These are phyloP conservation scores for Haplosporangium gracile DNA, from an alignment of 192 early-diverging fungal genomes.

Conservation along the genomic window DNA sequence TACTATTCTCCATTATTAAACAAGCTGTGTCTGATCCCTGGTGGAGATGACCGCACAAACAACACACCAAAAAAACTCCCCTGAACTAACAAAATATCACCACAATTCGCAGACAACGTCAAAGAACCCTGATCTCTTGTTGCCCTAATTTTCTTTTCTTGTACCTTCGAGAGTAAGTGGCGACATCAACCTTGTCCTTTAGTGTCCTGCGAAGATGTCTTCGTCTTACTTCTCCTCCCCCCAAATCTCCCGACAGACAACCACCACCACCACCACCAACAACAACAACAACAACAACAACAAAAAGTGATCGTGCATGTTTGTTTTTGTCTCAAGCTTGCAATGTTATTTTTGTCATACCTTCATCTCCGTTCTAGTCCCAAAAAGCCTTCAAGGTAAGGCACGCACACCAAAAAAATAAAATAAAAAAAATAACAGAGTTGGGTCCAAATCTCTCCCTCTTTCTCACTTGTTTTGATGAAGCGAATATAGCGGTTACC, in stretches of 20 bases:
- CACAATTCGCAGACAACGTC: too few species aligned
- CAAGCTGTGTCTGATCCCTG: neutral
- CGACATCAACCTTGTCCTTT: too few species aligned
- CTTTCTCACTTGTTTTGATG: neutral
- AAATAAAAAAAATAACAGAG: too few species aligned
- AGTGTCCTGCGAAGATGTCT: too few species aligned
- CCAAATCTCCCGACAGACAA: neutral
- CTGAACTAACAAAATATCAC: too few species aligned
- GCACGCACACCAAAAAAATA: neutral
- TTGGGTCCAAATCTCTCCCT: too few species aligned
- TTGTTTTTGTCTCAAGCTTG: neutral
- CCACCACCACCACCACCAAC: too few species aligned
- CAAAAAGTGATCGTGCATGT: neutral
- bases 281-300: neutral
- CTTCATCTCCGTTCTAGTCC: neutral
- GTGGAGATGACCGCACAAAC: neutral
- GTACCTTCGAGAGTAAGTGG: too few species aligned
- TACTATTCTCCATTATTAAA: slow-evolving; percentile 1
- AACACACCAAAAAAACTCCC: too few species aligned
- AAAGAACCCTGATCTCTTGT: too few species aligned
- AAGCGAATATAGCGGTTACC: neutral
- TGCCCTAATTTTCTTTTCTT: too few species aligned
- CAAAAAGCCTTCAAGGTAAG: neutral
- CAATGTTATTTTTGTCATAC: slow-evolving; percentile 4
- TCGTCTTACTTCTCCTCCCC: neutral